Base-by-base conservation (phyloP, 495 filamentous ascomycete species). In the Diplogelasinospora grovesii region DNA sequence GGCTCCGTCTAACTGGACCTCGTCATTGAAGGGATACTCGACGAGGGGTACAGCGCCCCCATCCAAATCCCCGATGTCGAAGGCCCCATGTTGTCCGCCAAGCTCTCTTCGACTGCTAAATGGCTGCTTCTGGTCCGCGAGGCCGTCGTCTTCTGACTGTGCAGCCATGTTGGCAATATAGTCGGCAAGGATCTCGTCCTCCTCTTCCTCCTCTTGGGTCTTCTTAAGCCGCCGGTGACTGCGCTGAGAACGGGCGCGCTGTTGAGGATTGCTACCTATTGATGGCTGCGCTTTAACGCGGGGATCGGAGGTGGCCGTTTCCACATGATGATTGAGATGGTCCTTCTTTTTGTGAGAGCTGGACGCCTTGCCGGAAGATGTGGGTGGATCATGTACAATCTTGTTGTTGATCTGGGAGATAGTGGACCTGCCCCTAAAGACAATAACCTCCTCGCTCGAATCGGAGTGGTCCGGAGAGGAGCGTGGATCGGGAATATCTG, bases 111-210 rank as follows among this genome's bases (percentile, higher is more conserved):
- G 22, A 22, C 59, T 46, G 37, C 59, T 56, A 29, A 63, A 53
- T 13, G 43, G 23, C 11, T 53, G 45, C n/a, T 46, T 45, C 23
- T 43, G 43, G 15, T 33, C 39, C 22, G 25, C 22, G 30, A 41
- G 11, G 10, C 39, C 56, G 38, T 69, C 64, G 13, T 65, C 54
- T 15, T 64, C 50, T 11, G 57, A 53, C 20, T 65, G 54, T 19
- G 54, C 51, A 23, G 65, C 64, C 57, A 89, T 78, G 53, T 93
- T 89, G 41, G 74, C 77, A 39, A 89, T 81, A 48, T 93, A 92
- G 52, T 94, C 88, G 2, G 74, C 75, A 15, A 85, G 32, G 3
- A 79, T 66, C 0, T 72, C 80, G 23, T 78, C 68, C 8, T 85
- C 75, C 4, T 69, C 63, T 6, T 85, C 75, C 3, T 70, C 63